Evolutionary conservation across 768 basidiomycete species (phyloP), one percentile per base, ranked within the genome.

Genomic region (Coprinopsis sp.): DNA sequence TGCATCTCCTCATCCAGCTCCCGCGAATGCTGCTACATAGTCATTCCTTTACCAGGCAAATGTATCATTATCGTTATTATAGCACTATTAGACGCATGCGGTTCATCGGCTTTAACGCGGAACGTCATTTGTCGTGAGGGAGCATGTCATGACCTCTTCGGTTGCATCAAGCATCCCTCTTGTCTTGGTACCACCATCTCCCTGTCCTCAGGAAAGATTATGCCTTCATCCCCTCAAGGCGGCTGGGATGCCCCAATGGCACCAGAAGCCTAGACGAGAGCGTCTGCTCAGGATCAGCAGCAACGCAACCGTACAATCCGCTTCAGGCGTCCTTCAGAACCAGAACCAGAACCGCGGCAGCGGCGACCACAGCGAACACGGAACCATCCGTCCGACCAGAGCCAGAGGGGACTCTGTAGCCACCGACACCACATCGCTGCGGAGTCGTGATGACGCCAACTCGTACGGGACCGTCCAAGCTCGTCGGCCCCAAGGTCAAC

Each of bases 401-500:
- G 11, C 29, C 16, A 11, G 31, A 12, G 31, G 18, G 23, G 13
- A 37, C 33, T 34, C 40, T 16, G 28, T 43, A 18, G 33, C 39
- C 2, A 37, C 47, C 13, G 47, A 54, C 25, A 49, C 60, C 16
- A 56, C 46, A 21, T 38, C 50, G 7, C 58, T 77, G 31, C 65
- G 61, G 6, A 56, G 59, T 24, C 44, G 57, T 6, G 48, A 57
- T n/a, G 50, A 55, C 38, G 54, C 54, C 1, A 58, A 61, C 2
- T 72, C 70, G 13, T 89, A 89, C 55, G 87, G 87, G 13, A 77
- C 87, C 3, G 50, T 77, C n/a, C 62, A 57, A 12, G 54, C 60
- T 7, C 61, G 59, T 37, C 61, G 58, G 40, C n/a, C n/a, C n/a
- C n/a, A 40, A 54, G 30, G 55, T 64, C 13, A 59, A 55, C 50